A percentile compares a stretch with the other conserved stretches of the same genome.
Evolutionary conservation across 2,329 filamentous ascomycete genomes (phyloP).

Genomic region (Thermochaetoides dissita): DNA sequence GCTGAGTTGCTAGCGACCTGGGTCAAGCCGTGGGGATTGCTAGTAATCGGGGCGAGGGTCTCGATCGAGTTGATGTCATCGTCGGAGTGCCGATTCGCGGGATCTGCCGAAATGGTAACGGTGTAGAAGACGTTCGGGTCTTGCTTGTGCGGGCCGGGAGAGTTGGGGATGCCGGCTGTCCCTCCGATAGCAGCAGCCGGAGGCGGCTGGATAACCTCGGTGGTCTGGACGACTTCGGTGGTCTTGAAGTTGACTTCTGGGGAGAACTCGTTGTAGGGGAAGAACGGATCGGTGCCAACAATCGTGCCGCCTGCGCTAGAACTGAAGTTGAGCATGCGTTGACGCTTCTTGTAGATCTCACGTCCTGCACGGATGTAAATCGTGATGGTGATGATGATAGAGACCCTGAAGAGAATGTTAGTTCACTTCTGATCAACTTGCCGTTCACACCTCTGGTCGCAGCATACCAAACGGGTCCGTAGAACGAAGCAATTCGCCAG

Average conservation of each 20-base stretch:
- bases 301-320: conserved; percentile 23
- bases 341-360: conserved; percentile 53
- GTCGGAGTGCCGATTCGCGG: conserved; percentile 5
- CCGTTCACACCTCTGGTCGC: no score
- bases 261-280: conserved; percentile 25
- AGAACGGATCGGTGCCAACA: conserved; percentile 26
- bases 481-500: conserved; percentile 61
- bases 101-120: conserved; percentile 34
- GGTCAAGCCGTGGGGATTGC: conserved; percentile 1
- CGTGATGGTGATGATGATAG: conserved; percentile 44
- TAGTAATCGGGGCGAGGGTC: conserved; percentile 7
- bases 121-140: conserved; percentile 27
- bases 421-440: conserved; percentile 1
- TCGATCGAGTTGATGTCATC: conserved; percentile 1
- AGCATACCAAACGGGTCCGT: conserved; percentile 53
- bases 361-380: conserved; percentile 53
- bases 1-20: conserved; percentile 9
- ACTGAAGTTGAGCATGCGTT: conserved; percentile 42
- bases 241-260: conserved; percentile 37
- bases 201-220: conserved; percentile 12
- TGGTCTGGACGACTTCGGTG: conserved; percentile 34
- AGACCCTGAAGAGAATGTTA: conserved; percentile 30
- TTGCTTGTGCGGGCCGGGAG: conserved; percentile 7
- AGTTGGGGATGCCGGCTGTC: conserved; percentile 12
- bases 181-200: neutral